Conservation (phyloP, 805 yeast genomes). For the Huiozyma naganishii region DNA sequence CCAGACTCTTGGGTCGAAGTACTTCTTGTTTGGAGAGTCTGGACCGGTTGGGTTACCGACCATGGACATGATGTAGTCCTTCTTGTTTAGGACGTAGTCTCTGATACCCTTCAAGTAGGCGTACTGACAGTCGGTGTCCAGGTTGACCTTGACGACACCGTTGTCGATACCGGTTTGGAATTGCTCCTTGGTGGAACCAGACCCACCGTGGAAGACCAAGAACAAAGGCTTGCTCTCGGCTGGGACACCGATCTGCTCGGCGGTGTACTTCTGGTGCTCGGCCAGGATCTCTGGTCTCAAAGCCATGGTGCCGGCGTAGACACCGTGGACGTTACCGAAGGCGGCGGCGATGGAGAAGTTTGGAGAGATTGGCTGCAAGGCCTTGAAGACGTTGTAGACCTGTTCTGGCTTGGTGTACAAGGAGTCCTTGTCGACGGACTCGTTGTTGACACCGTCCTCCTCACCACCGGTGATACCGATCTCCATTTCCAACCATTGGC, state of each 20-base stretch:
- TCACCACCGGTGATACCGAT: constrained; percentile 99
- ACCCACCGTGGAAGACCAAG: constrained; percentile 99
- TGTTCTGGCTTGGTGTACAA: constrained; percentile 94
- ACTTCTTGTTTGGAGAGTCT: constrained; percentile 99
- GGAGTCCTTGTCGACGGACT: constrained; percentile 74
- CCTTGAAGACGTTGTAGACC: constrained; percentile 83
- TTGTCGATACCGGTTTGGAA: constrained; percentile 79
- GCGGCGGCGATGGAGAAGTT: constrained; percentile 99
- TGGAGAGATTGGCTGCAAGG: constrained; percentile 83
- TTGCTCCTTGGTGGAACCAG: constrained; percentile 90
- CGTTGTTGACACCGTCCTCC: constrained; percentile 99
- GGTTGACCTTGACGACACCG: constrained; percentile 98
- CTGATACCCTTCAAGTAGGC: constrained; percentile 96
- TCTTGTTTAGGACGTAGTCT: constrained; percentile 91
- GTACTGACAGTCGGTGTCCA: constrained; percentile 98
- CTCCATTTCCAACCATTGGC: constrained; percentile 99
- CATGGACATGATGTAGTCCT: constrained; percentile 79
- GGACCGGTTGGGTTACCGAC: constrained; percentile 99
- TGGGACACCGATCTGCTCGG: constrained; percentile 45
- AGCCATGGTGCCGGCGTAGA: constrained; percentile 96
- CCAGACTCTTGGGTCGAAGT: constrained; percentile 99
- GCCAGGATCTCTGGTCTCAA: constrained; percentile 88
- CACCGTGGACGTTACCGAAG: constrained; percentile 99
- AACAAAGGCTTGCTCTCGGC: constrained; percentile 60
- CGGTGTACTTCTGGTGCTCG: constrained; percentile 88